phyloP scores from a whole-genome alignment of 1,284 basidiomycete genomes.

The Chiua sp. region DNA sequence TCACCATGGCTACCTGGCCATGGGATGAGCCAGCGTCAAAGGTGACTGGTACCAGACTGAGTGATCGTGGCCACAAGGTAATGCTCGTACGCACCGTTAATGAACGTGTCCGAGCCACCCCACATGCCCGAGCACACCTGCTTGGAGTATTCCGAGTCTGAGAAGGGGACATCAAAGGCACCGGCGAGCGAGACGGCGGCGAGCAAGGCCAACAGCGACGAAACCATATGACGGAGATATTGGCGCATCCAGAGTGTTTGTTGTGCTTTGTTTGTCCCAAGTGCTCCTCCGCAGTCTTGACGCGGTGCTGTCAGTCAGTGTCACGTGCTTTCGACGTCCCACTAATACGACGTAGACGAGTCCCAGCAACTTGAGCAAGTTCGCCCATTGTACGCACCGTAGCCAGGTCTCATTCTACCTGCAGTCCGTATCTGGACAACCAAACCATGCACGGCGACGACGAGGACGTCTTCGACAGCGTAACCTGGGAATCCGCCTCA shows the following conservation, averaged over 20 bases:
- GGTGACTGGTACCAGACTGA: conserved; percentile 59
- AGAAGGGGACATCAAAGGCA: conserved; percentile 69
- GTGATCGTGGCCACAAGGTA: conserved; percentile 1
- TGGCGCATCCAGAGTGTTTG: conserved; percentile 34
- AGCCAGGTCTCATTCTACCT: background rate
- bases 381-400: conserved; percentile 1
- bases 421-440: background rate
- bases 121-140: conserved; percentile 98
- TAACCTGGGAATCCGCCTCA: conserved; percentile 82
- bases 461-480: conserved; percentile 85
- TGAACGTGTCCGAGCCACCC: conserved; percentile 78
- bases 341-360: background rate
- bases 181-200: conserved; percentile 40
- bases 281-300: conserved; percentile 5
- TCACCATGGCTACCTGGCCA: conserved; percentile 93
- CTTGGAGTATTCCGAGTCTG: conserved; percentile 77
- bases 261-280: conserved; percentile 30
- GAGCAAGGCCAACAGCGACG: conserved; percentile 38
- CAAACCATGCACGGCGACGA: conserved; percentile 73
- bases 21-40: conserved; percentile 76
- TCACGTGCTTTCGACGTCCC: conserved; percentile 30
- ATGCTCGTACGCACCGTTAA: conserved; percentile 72
- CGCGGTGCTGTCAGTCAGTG: no score
- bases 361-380: background rate
- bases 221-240: conserved; percentile 6